Conservation (phyloP, 169 alveolate genomes). For the Cystoisospora suis region DNA sequence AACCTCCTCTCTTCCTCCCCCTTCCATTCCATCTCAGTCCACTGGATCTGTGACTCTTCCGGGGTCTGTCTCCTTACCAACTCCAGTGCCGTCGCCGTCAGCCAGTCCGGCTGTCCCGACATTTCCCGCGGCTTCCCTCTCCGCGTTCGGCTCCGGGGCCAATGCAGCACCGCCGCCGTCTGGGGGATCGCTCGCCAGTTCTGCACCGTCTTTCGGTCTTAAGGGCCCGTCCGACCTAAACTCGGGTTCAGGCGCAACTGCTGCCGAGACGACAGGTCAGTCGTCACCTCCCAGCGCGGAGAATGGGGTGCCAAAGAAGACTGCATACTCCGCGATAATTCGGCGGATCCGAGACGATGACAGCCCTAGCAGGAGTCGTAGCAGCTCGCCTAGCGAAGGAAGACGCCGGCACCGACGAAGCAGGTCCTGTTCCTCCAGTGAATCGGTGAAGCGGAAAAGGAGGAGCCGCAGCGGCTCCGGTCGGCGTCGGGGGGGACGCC, state of each 20-base stretch:
- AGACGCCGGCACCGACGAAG: neutral
- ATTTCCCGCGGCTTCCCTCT: neutral
- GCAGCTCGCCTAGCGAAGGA: neutral
- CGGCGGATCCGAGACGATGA: neutral
- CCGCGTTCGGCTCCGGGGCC: neutral
- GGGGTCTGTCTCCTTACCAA: neutral
- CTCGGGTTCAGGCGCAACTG: too few relatives aligned
- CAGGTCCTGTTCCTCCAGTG: neutral
- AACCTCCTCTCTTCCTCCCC: neutral
- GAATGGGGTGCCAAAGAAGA: too few relatives aligned
- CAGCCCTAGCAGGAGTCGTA: neutral
- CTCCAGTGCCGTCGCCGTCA: neutral
- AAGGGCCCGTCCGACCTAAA: too few relatives aligned
- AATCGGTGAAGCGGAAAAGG: neutral
- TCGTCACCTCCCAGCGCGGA: too few relatives aligned
- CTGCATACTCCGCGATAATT: too few relatives aligned
- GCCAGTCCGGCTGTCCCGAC: neutral
- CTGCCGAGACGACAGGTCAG: too few relatives aligned
- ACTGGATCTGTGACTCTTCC: neutral
- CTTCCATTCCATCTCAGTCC: neutral
- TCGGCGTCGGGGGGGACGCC: conserved; percentile 8
- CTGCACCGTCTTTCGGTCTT: too few relatives aligned
- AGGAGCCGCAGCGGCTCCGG: conserved; percentile 32
- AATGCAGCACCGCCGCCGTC: neutral
- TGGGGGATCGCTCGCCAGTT: too few relatives aligned